Percentiles rank a stretch among this genome's conserved stretches.
Conservation (phyloP, 345 rosid genomes). For the Barbarea vulgaris region DNA sequence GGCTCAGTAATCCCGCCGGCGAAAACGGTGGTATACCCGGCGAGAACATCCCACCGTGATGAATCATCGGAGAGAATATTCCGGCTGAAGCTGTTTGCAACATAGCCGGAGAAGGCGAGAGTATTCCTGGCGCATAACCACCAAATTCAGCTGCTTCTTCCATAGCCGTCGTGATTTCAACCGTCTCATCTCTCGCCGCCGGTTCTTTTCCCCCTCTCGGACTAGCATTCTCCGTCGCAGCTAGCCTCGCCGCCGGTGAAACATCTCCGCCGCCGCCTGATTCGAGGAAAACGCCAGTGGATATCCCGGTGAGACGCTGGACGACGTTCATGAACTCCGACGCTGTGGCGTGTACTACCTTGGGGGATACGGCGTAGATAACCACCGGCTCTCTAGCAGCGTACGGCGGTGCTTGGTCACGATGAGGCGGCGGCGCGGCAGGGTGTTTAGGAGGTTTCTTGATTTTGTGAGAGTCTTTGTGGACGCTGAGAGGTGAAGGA, state of each 20-base stretch:
- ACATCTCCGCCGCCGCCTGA: slow-evolving; percentile 47
- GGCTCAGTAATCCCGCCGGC: slow-evolving; percentile 54
- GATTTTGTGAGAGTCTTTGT: slow-evolving; percentile 67
- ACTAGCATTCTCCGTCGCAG: slow-evolving; percentile 70
- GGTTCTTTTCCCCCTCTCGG: slow-evolving; percentile 50
- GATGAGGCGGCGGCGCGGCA: slow-evolving; percentile 37
- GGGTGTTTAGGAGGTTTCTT: slow-evolving; percentile 65
- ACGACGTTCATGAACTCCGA: slow-evolving; percentile 77
- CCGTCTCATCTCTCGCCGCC: slow-evolving; percentile 24
- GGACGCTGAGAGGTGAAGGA: slow-evolving; percentile 67
- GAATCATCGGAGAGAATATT: slow-evolving; percentile 59
- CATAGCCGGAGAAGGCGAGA: slow-evolving; percentile 75
- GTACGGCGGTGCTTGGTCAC: slow-evolving; percentile 23
- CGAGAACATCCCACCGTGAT: slow-evolving; percentile 34
- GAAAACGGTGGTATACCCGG: slow-evolving; percentile 58
- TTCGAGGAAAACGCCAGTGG: slow-evolving; percentile 51
- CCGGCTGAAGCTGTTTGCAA: slow-evolving; percentile 50
- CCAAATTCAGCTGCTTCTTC: slow-evolving; percentile 41
- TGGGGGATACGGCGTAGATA: slow-evolving; percentile 85
- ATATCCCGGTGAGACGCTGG: slow-evolving; percentile 82
- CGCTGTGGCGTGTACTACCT: slow-evolving; percentile 67
- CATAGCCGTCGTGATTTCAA: slow-evolving; percentile 24
- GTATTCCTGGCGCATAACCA: slow-evolving; percentile 61
- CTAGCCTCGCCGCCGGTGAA: slow-evolving; percentile 86
- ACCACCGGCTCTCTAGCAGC: slow-evolving; percentile 53